Evolutionary conservation across 805 yeast species (phyloP).

Genomic region (Yarrowia sp.): DNA sequence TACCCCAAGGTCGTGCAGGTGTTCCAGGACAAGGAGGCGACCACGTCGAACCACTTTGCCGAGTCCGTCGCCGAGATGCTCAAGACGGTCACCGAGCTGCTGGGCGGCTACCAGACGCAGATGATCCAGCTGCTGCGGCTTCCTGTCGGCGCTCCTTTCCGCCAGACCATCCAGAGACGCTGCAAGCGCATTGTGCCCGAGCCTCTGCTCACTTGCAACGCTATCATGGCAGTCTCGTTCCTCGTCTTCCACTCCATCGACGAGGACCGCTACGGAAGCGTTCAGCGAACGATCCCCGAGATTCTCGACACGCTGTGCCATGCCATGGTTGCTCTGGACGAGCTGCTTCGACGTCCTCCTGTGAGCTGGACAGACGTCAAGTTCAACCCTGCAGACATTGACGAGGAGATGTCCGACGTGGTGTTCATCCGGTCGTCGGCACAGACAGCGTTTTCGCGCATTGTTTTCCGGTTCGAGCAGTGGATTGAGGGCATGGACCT

Average conservation of each 20-base stretch:
- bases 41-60: not conserved
- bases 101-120: slow-evolving; percentile 26
- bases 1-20: slow-evolving; percentile 12
- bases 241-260: slow-evolving; percentile 38
- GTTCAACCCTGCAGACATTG: slow-evolving; percentile 8
- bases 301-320: slow-evolving; percentile 35
- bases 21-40: slow-evolving; percentile 19
- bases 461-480: slow-evolving; percentile 23
- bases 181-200: slow-evolving; percentile 34
- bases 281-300: slow-evolving; percentile 43
- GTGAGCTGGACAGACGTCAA: slow-evolving; percentile 39
- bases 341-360: slow-evolving; percentile 35
- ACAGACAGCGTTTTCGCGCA: slow-evolving; percentile 1
- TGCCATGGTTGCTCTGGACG: slow-evolving; percentile 34
- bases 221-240: slow-evolving; percentile 38
- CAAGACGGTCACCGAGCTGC: not conserved
- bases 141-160: slow-evolving; percentile 38
- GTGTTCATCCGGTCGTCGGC: slow-evolving; percentile 6
- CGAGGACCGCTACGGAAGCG: slow-evolving; percentile 44
- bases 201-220: slow-evolving; percentile 34
- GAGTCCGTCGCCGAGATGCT: not conserved
- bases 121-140: slow-evolving; percentile 31
- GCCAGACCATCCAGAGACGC: slow-evolving; percentile 38
- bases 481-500: slow-evolving; percentile 21
- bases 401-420: slow-evolving; percentile 11